Percentiles rank a stretch among this genome's conserved stretches.
Conservation (phyloP, 2,329 filamentous ascomycete species). For the Cytospora schulzeri region DNA sequence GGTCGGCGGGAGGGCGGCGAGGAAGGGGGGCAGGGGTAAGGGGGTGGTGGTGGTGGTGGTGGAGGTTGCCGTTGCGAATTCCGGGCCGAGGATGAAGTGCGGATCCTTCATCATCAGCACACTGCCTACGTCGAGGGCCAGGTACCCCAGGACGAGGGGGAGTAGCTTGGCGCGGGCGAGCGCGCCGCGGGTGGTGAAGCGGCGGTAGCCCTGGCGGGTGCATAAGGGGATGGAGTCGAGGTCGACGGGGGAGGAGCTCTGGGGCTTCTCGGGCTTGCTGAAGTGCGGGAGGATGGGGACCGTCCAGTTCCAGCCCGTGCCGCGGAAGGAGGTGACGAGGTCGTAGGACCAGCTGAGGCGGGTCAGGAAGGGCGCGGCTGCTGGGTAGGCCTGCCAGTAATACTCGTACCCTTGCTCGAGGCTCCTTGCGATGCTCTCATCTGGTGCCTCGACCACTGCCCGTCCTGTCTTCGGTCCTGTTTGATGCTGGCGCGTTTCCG, state of each 20-base stretch:
- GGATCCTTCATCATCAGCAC: conserved; percentile 73
- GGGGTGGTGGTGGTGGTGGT: conserved; percentile 43
- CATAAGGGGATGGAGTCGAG: conserved; percentile 45
- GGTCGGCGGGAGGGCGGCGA: conserved; percentile 45
- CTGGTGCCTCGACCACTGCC: conserved; percentile 22
- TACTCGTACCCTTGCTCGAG: conserved; percentile 48
- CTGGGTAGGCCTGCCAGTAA: conserved; percentile 63
- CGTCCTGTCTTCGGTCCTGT: neutral
- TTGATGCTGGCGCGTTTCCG: conserved; percentile 2
- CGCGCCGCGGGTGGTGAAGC: conserved; percentile 43
- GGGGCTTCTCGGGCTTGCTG: conserved; percentile 45
- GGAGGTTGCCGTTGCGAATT: conserved; percentile 32
- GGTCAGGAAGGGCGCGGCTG: conserved; percentile 47
- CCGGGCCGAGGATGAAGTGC: conserved; percentile 67
- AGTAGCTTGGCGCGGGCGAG: conserved; percentile 50
- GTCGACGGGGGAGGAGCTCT: conserved; percentile 42
- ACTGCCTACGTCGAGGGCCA: conserved; percentile 71
- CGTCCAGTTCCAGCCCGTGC: conserved; percentile 61
- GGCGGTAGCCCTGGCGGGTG: conserved; percentile 50
- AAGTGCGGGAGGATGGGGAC: conserved; percentile 51
- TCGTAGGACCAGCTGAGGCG: conserved; percentile 60
- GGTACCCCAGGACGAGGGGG: conserved; percentile 58
- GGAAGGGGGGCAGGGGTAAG: conserved; percentile 48
- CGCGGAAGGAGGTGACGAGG: conserved; percentile 56
- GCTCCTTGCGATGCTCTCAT: conserved; percentile 34